Evolutionary conservation across 2,329 filamentous ascomycete genomes (phyloP).

Genomic region (Allantophomopsis cytisporea): DNA sequence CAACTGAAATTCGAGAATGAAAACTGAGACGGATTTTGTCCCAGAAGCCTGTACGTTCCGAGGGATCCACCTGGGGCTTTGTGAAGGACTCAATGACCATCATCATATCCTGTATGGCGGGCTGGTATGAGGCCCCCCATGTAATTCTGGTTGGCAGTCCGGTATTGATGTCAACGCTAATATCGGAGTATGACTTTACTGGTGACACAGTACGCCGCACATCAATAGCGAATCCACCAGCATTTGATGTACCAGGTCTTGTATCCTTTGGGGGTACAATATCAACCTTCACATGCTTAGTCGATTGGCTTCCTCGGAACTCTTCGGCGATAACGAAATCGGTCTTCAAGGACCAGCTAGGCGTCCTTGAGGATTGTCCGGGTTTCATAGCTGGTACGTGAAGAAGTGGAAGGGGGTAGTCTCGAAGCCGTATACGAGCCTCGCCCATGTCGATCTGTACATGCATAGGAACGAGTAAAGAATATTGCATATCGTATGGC

Average conservation of each 20-base stretch:
- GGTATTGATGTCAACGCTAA: slow-evolving; percentile 85
- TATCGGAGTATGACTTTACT: slow-evolving; percentile 93
- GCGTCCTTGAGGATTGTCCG: slow-evolving; percentile 64
- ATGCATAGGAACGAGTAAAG: slow-evolving; percentile 79
- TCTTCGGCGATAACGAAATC: slow-evolving; percentile 97
- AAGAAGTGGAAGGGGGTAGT: slow-evolving; percentile 85
- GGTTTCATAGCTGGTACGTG: slow-evolving; percentile 77
- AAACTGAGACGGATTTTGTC: slow-evolving; percentile 93
- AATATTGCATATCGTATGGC: slow-evolving; percentile 82
- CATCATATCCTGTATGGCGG: slow-evolving; percentile 99
- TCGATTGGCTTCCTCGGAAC: slow-evolving; percentile 68
- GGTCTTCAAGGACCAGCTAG: slow-evolving; percentile 72
- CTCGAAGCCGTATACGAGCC: slow-evolving; percentile 70
- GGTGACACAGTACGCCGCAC: slow-evolving; percentile 85
- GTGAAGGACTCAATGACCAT: slow-evolving; percentile 97
- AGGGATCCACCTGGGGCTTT: slow-evolving; percentile 86
- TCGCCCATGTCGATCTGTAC: slow-evolving; percentile 85
- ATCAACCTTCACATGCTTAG: slow-evolving; percentile 66
- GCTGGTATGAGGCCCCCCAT: slow-evolving; percentile 96
- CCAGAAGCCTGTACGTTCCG: slow-evolving; percentile 93
- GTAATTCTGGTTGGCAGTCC: slow-evolving; percentile 84
- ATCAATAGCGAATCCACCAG: slow-evolving; percentile 66
- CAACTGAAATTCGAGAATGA: slow-evolving; percentile 77
- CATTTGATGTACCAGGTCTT: slow-evolving; percentile 38
- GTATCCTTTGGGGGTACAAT: slow-evolving; percentile 58